phyloP scores from a whole-genome alignment of 768 basidiomycete species.

The Agrocybe pediades region DNA sequence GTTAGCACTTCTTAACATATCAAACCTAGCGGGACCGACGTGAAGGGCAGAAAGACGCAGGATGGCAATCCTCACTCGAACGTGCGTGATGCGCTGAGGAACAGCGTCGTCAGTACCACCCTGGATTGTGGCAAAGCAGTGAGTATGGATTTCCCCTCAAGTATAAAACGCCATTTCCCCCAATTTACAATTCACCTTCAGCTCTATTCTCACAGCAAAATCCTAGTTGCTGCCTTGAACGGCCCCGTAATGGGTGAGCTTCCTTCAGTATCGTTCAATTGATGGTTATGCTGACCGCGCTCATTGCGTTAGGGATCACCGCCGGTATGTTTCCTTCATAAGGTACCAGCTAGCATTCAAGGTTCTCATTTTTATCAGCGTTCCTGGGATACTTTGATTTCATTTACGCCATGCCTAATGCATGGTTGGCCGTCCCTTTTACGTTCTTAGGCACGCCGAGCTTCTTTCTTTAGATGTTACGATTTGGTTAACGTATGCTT shows the following conservation, averaged over 20 bases:
- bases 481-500: not conserved
- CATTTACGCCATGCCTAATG: constrained; percentile 62
- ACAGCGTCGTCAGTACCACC: constrained; percentile 49
- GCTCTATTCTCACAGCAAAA: constrained; percentile 71
- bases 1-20: not conserved
- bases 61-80: constrained; percentile 21
- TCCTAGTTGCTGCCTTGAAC: constrained; percentile 71
- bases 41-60: constrained; percentile 33
- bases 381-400: constrained; percentile 78
- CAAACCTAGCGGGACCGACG: constrained; percentile 56
- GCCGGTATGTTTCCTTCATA: constrained; percentile 44
- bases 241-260: constrained; percentile 72
- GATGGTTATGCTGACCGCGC: not conserved
- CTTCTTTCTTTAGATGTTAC: not conserved
- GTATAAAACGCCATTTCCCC: not conserved
- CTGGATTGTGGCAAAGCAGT: constrained; percentile 70
- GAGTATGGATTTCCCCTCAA: constrained; percentile 15
- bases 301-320: constrained; percentile 53
- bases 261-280: not conserved
- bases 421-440: constrained; percentile 69
- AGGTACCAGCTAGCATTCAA: not conserved
- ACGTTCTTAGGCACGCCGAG: constrained; percentile 63
- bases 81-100: constrained; percentile 49
- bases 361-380: constrained; percentile 34
- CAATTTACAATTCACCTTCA: constrained; percentile 24